These are phyloP conservation scores for Epichloe glyceriae DNA, from an alignment of 2,329 filamentous ascomycete species.

Conservation along the genomic window DNA sequence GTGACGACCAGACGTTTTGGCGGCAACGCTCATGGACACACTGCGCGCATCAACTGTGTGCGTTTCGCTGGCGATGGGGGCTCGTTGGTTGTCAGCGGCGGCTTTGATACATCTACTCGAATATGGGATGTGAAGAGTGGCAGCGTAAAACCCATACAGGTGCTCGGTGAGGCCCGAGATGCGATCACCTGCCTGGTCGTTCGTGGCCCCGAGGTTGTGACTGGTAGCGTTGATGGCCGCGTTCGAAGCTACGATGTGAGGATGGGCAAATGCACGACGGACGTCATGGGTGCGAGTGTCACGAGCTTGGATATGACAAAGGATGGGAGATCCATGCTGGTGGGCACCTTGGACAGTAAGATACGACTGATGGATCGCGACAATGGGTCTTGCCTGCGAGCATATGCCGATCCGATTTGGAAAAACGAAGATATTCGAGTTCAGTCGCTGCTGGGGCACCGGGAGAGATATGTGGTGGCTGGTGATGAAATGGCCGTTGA, in stretches of 20 bases:
- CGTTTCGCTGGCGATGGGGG: slow-evolving; percentile 67
- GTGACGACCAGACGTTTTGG: slow-evolving; percentile 64
- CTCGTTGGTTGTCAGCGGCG: slow-evolving; percentile 56
- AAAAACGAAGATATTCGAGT: slow-evolving; percentile 61
- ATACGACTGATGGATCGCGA: slow-evolving; percentile 70
- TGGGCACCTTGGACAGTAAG: slow-evolving; percentile 62
- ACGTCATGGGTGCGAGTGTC: slow-evolving; percentile 58
- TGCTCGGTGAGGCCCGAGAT: slow-evolving; percentile 60
- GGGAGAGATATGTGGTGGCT: slow-evolving; percentile 65
- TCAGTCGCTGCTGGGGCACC: slow-evolving; percentile 59
- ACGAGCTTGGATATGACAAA: slow-evolving; percentile 60
- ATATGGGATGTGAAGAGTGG: slow-evolving; percentile 57
- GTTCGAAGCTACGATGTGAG: slow-evolving; percentile 73
- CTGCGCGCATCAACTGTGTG: slow-evolving; percentile 63
- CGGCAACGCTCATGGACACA: slow-evolving; percentile 48
- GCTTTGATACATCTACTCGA: slow-evolving; percentile 63
- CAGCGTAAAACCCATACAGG: slow-evolving; percentile 54
- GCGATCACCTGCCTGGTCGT: slow-evolving; percentile 42
- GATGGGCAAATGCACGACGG: slow-evolving; percentile 55
- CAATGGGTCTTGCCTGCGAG: slow-evolving; percentile 59
- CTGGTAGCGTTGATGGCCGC: slow-evolving; percentile 73
- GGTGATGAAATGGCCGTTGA: slow-evolving; percentile 54
- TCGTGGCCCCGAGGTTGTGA: slow-evolving; percentile 45
- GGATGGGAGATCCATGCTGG: slow-evolving; percentile 62
- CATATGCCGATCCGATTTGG: slow-evolving; percentile 46